Base-by-base conservation (phyloP, 2,329 filamentous ascomycete species). In the Phoma sp. region DNA sequence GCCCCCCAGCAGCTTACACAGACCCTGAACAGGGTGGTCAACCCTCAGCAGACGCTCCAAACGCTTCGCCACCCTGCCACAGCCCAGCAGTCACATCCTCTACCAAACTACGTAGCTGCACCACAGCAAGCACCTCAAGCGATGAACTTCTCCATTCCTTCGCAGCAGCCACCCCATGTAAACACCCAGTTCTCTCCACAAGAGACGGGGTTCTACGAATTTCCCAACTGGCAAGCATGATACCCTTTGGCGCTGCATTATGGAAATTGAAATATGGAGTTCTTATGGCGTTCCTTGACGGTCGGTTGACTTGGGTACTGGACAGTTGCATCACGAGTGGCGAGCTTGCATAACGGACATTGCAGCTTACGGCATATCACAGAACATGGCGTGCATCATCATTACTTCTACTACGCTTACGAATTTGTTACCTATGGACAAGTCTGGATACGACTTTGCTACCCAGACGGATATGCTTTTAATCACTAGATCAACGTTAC, bases 1-100 rank as follows among this genome's bases (percentile, higher is more conserved):
- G 54, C 54, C 21, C 54, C 54, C 15, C 54, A 57, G 22, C 54
- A 57, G 39, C 54, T 57, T 38, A 57, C 54, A 13, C 54, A 57
- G 35, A 57, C 47, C 6, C 33, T 57, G 38, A 57, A 57, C 47
- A 50, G 54, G 25, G 54, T 57, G 13, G 54, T 57, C 27, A 52
- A 51, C 29, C 54, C 54, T 39, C 47, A 51, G 39, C 54, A 57
- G 24, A 51, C 54, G 3, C 47, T 52, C 6, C 54, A 57, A 39
- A 51, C 48, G 21, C 54, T 57, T 51, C 54, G 54, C 24, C 54
- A 57, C 21, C 54, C 54, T 17, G 48, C 33, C 25, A 55, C 52
- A 38, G 52, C 52, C 29, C 52, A 55, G 43, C 52, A 55, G 32
- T 55, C 52, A 13, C 52, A 55, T 13, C 40, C 52, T 29, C 37